Evolutionary conservation across 768 basidiomycete genomes (phyloP), one percentile per base, ranked within the genome.

Genomic region (Russula compacta): DNA sequence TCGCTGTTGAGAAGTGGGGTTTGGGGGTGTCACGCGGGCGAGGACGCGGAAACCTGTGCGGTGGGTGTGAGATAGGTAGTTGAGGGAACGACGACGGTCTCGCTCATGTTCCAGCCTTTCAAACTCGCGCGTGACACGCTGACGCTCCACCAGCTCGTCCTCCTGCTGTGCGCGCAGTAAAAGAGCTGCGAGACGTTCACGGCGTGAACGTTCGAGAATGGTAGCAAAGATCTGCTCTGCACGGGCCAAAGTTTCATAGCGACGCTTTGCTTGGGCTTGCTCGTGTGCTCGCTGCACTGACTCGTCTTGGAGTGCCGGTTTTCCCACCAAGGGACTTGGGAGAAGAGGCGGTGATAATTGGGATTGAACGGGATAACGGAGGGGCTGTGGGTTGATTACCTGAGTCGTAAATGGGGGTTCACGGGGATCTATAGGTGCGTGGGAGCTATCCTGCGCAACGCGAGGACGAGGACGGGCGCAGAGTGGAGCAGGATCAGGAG

Each of bases 381-480:
- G 38, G 40, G 51, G 60, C 44, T 38, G 60, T 10, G 48, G 44
- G 21, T 47, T 52, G 14, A 62, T 32, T 19, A 53, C 40, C 10
- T 44, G 60, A 6, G 44, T 11, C 8, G 32, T n/a, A 4, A 44
- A 53, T 4, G 44, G 4, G 1, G 55, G 24, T 36, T 53, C 43
- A 24, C 46, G 63, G 32, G 63, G 63, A 24, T 64, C 51, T 32
- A 64, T 63, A 9, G 63, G 63, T 12, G 60, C 60, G 15, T 64
- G 52, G 11, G 42, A 19, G 21, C 32, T 46, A 24, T 64, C 51
- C 19, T 32, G 53, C 10, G 59, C 35, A 17, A 61, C 21, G 53
- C 53, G 56, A 53, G 56, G 4, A 42, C 40, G 56, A 32, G 44
- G 19, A 11, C 33, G 49, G 35, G 56, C 8, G 17, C 35, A 42